Evolutionary conservation across 73 alveolate genomes (phyloP).

Genomic region (Tetrahymena thermophila): DNA sequence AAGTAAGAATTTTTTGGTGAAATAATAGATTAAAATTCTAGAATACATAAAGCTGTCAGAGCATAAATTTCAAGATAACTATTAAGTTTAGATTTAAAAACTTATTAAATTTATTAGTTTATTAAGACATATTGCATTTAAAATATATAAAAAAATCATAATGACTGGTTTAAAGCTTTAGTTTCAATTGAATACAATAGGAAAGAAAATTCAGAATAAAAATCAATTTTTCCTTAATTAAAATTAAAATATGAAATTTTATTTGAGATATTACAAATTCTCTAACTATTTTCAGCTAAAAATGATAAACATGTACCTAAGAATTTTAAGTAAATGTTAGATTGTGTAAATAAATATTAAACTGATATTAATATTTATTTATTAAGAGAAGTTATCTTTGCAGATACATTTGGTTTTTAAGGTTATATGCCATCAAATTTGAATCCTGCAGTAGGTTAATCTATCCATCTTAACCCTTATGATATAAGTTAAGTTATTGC

Average conservation of each 20-base stretch:
- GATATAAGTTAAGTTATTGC: not conserved
- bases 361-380: too few species aligned
- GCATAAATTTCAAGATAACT: not conserved
- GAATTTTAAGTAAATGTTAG: not conserved
- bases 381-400: not conserved
- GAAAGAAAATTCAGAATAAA: too few species aligned
- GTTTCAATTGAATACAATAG: not conserved
- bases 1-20: not conserved
- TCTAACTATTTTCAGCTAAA: not conserved
- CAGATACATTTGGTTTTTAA: not conserved
- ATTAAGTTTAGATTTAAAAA: not conserved
- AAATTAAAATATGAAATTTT: not conserved
- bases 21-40: not conserved
- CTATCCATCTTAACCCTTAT: not conserved
- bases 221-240: not conserved
- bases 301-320: not conserved
- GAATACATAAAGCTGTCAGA: not conserved
- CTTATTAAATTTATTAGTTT: not conserved
- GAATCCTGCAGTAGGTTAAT: not conserved
- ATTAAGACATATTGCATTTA: not conserved
- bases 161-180: not conserved
- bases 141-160: too few species aligned
- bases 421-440: not conserved
- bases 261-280: not conserved
- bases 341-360: too few species aligned